Percentiles rank a stretch among this genome's conserved stretches.
Conservation (phyloP, 2,329 filamentous ascomycete species). For the Fusarium hainanense region DNA sequence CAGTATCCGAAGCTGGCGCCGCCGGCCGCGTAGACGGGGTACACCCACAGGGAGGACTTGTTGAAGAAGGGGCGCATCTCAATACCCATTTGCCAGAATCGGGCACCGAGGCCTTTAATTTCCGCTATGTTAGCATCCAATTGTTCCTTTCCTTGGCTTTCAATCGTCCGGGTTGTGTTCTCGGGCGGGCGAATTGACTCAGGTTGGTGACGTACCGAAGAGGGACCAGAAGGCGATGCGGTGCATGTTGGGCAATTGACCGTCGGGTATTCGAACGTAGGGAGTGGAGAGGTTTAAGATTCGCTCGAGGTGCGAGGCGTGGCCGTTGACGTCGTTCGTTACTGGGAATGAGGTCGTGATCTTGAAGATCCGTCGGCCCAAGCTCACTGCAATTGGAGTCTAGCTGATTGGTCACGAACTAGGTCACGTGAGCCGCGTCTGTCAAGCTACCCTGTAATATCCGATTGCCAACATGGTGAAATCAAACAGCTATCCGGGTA, state of each 20-base stretch:
- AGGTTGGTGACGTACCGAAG: slow-evolving; percentile 74
- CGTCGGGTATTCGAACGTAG: slow-evolving; percentile 30
- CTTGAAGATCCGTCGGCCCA: slow-evolving; percentile 40
- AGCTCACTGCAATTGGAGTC: slow-evolving; percentile 46
- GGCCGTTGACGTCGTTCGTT: slow-evolving; percentile 40
- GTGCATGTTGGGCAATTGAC: slow-evolving; percentile 61
- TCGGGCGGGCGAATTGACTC: slow-evolving; percentile 30
- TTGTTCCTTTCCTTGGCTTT: neutral
- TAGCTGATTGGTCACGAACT: slow-evolving; percentile 39
- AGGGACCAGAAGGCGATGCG: slow-evolving; percentile 85
- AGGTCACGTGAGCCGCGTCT: slow-evolving; percentile 34
- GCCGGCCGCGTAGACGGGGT: slow-evolving; percentile 86
- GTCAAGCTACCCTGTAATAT: slow-evolving; percentile 24
- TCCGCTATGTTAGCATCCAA: slow-evolving; percentile 21
- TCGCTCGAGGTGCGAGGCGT: slow-evolving; percentile 37
- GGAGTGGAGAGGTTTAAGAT: slow-evolving; percentile 27
- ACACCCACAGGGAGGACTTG: slow-evolving; percentile 85
- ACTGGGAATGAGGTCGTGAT: slow-evolving; percentile 45
- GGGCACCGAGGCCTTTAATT: slow-evolving; percentile 81
- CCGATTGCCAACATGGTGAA: no score
- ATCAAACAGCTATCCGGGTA: neutral
- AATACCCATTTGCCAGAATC: slow-evolving; percentile 96
- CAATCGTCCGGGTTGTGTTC: neutral
- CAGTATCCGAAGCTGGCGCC: slow-evolving; percentile 97
- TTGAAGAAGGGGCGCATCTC: slow-evolving; percentile 97